A percentile compares a stretch with the other conserved stretches of the same genome.
Evolutionary conservation across 306 rosid species (phyloP).

Genomic region (Arachis hypogaea): DNA sequence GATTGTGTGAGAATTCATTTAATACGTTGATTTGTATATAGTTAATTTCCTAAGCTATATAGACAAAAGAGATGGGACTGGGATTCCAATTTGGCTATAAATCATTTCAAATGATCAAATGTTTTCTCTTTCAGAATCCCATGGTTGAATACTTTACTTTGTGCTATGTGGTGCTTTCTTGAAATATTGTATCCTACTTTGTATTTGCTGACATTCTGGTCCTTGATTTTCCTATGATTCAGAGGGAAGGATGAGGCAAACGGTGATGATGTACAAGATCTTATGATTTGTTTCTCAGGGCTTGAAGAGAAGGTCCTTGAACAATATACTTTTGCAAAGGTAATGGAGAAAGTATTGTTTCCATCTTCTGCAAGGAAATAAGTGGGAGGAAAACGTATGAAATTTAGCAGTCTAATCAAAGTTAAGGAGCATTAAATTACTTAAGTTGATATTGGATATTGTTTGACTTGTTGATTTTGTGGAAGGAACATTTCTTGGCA

Average conservation of each 20-base stretch:
- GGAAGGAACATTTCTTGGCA: constrained; percentile 13
- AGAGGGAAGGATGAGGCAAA: constrained; percentile 86
- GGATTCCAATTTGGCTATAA: constrained; percentile 33
- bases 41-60: neutral
- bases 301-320: constrained; percentile 96
- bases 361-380: constrained; percentile 20
- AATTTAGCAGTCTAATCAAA: constrained; percentile 17
- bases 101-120: constrained; percentile 21
- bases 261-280: constrained; percentile 79
- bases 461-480: constrained; percentile 24
- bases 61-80: constrained; percentile 2
- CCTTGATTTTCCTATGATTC: constrained; percentile 37
- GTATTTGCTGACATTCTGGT: constrained; percentile 36
- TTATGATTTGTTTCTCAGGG: constrained; percentile 69
- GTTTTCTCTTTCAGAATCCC: constrained; percentile 29
- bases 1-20: constrained; percentile 11
- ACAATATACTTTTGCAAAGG: constrained; percentile 97
- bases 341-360: constrained; percentile 40
- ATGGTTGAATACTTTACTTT: constrained; percentile 21
- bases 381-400: constrained; percentile 14
- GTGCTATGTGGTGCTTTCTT: constrained; percentile 26
- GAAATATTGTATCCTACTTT: constrained; percentile 24
- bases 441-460: constrained; percentile 24
- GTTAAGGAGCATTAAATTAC: constrained; percentile 9
- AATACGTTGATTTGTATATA: constrained; percentile 2